Evolutionary conservation across 371 early-diverging fungal species (phyloP), one percentile per base, ranked within the genome.

Genomic region (Apophysomyces sp.): DNA sequence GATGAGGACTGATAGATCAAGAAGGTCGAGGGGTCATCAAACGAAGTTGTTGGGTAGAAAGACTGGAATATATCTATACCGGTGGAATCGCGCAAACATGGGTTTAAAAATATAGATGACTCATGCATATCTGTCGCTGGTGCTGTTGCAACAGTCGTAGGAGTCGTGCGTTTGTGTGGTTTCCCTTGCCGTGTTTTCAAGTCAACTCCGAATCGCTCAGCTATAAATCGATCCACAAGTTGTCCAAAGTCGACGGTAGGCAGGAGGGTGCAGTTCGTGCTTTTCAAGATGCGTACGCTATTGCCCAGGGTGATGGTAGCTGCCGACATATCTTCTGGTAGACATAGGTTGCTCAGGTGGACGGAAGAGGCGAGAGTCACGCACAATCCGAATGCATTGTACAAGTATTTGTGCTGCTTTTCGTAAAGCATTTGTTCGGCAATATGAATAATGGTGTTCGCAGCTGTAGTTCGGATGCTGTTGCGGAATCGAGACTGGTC

Each of bases 391-490:
- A 74, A 73, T 1, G 63, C 18, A 39, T 75, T 77, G 60, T 61
- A 62, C 8, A 75, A 55, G 53, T 66, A 70, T 16, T 54, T 60
- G 12, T 54, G 34, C 30, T 69, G 68, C n/a, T 65, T 52, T 9
- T 61, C 37, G 3, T 64, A 63, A 16, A 72, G 11, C 71, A 80
- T 74, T 60, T 77, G 74, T 36, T 72, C 76, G 9, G 78, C 75
- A 21, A 80, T 72, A 55, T 73, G 71, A 15, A 77, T 58, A 7
- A 80, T 71, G 2, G 72, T 75, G 29, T 68, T 73, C 11, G 74
- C 72, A 3, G 80, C 73, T n/a, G 66, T 71, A 13, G 58, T 68
- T 36, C 69, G 69, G 16, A 72, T 67, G 21, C 64, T 67, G 37
- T n/a, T 52, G 55, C 66, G 29, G 41, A 52, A 37, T 27, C 58